Conservation (phyloP, 2,329 filamentous ascomycete genomes). For the Venturia carpophila region DNA sequence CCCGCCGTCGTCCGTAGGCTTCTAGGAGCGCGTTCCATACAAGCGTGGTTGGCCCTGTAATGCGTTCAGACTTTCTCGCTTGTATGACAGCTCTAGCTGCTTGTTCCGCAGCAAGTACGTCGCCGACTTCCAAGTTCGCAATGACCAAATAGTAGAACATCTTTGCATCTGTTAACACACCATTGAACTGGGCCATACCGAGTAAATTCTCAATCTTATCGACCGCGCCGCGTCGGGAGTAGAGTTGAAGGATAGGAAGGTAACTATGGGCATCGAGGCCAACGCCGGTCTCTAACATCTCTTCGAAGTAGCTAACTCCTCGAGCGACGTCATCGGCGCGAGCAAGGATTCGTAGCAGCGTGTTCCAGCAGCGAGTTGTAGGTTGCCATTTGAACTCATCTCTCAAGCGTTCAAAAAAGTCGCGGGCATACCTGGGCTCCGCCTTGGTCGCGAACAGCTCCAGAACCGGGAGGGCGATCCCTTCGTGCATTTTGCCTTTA, state of each 20-base stretch:
- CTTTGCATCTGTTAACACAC: conserved; percentile 44
- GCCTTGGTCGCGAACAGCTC: conserved; percentile 64
- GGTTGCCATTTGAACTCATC: conserved; percentile 49
- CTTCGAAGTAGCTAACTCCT: conserved; percentile 56
- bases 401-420: conserved; percentile 56
- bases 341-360: conserved; percentile 62
- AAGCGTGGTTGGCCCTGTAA: conserved; percentile 48
- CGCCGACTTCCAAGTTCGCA: conserved; percentile 47
- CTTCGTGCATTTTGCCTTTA: neutral
- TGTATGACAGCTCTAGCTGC: conserved; percentile 54
- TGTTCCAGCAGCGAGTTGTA: conserved; percentile 62
- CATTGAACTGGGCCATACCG: conserved; percentile 49
- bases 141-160: conserved; percentile 61
- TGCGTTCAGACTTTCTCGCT: conserved; percentile 34
- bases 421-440: conserved; percentile 51
- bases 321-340: conserved; percentile 59
- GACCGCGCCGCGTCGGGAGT: conserved; percentile 64
- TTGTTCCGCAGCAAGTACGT: conserved; percentile 33
- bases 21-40: conserved; percentile 72
- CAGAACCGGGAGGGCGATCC: conserved; percentile 45
- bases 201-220: conserved; percentile 60
- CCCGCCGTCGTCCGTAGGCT: conserved; percentile 56
- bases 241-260: conserved; percentile 65
- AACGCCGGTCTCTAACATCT: conserved; percentile 44
- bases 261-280: conserved; percentile 58